These are phyloP conservation scores for Inga oerstediana DNA, from an alignment of 306 rosid species.

Conservation along the genomic window DNA sequence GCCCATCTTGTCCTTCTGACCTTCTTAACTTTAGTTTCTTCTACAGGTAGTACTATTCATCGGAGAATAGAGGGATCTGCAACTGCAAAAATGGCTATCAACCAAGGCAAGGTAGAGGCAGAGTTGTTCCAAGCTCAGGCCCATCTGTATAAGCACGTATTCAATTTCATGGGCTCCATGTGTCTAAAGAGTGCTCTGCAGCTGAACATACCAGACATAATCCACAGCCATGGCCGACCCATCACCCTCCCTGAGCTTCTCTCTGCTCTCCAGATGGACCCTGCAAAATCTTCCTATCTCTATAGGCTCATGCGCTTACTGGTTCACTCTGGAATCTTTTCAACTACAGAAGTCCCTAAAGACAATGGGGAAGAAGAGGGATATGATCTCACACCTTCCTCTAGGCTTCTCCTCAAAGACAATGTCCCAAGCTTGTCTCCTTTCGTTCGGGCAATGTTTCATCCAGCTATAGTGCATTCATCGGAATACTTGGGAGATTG, in stretches of 20 bases:
- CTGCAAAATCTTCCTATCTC: slow-evolving; percentile 2
- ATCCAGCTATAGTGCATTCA: slow-evolving; percentile 33
- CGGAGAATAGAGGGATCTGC: background rate
- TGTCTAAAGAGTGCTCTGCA: background rate
- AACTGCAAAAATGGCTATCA: background rate
- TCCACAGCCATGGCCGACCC: slow-evolving; percentile 18
- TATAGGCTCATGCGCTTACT: slow-evolving; percentile 21
- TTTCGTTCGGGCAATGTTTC: slow-evolving; percentile 34
- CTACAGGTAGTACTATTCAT: background rate
- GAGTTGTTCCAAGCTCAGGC: slow-evolving; percentile 15
- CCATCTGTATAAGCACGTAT: background rate
- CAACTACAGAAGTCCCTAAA: background rate
- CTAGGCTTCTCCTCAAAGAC: slow-evolving; percentile 34
- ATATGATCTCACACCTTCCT: slow-evolving; percentile 45
- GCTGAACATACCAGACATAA: slow-evolving; percentile 1
- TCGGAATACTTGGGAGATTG: slow-evolving; percentile 39
- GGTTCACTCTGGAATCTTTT: slow-evolving; percentile 7
- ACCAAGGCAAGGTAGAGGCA: background rate
- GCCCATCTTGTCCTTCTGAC: background rate
- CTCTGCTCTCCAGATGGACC: slow-evolving; percentile 4
- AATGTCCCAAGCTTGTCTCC: slow-evolving; percentile 32
- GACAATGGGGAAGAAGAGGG: slow-evolving; percentile 1
- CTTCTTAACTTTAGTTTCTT: background rate
- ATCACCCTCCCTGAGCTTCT: slow-evolving; percentile 16
- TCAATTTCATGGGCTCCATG: background rate